Conservation (phyloP, 768 basidiomycete genomes). For the Amanita rimosa region DNA sequence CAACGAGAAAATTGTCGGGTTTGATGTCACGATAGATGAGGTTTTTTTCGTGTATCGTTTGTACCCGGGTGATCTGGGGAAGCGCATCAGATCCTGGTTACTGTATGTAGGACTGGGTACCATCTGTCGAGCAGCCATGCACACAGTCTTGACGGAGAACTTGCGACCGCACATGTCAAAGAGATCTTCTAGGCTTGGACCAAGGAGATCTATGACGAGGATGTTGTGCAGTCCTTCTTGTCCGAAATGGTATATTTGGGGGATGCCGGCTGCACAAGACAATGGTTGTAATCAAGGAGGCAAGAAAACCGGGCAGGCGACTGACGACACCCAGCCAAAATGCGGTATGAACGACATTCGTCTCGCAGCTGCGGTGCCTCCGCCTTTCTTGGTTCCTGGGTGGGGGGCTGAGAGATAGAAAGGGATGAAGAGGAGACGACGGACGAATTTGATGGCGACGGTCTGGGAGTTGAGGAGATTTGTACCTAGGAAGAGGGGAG, state of each 20-base stretch:
- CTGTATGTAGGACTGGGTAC: slow-evolving; percentile 25
- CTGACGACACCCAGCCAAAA: slow-evolving; percentile 82
- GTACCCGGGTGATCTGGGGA: slow-evolving; percentile 78
- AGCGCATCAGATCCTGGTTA: slow-evolving; percentile 3
- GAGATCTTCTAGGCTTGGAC: slow-evolving; percentile 92
- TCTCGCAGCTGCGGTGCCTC: slow-evolving; percentile 97
- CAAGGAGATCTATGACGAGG: slow-evolving; percentile 94
- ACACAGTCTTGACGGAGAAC: slow-evolving; percentile 96
- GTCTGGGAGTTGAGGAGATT: slow-evolving; percentile 98
- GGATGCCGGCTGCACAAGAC: slow-evolving; percentile 69
- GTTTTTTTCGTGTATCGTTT: slow-evolving; percentile 99
- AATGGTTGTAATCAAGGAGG: slow-evolving; percentile 10
- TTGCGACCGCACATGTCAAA: slow-evolving; percentile 99
- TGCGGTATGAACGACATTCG: slow-evolving; percentile 96
- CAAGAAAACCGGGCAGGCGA: slow-evolving; percentile 14
- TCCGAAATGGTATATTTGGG: slow-evolving; percentile 99
- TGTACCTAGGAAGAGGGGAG: slow-evolving; percentile 47
- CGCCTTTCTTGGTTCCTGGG: slow-evolving; percentile 82
- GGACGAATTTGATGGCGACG: slow-evolving; percentile 99
- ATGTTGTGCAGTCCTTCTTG: slow-evolving; percentile 99
- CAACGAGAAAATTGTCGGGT: slow-evolving; percentile 98
- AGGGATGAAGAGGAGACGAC: slow-evolving; percentile 21
- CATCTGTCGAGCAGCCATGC: slow-evolving; percentile 98
- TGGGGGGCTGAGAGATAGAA: slow-evolving; percentile 9
- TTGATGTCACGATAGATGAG: slow-evolving; percentile 99